Conservation (phyloP, 164 flowering plant species). For the Nelumbo lutea region DNA sequence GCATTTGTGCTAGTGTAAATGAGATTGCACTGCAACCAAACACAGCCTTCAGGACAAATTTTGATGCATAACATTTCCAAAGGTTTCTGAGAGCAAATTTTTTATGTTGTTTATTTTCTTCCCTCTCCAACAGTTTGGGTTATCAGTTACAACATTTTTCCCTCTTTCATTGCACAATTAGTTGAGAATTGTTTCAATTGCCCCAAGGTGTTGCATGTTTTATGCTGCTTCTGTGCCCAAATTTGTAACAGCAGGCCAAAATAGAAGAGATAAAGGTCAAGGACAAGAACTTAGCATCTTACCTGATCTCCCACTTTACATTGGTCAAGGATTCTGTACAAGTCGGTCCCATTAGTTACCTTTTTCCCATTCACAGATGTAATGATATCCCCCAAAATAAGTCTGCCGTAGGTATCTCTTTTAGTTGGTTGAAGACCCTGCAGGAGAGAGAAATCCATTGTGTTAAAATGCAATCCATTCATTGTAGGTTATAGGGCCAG, state of each 20-base stretch:
- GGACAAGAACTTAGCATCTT: constrained; percentile 4
- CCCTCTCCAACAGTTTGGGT: too few species aligned
- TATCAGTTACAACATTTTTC: too few species aligned
- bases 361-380: constrained; percentile 89
- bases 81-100: too few species aligned
- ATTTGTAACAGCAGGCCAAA: not conserved
- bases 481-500: not conserved
- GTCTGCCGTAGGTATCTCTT: constrained; percentile 90
- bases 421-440: constrained; percentile 84
- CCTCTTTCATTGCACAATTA: too few species aligned
- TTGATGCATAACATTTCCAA: too few species aligned
- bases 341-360: constrained; percentile 81
- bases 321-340: constrained; percentile 96
- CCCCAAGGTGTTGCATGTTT: too few species aligned
- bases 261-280: not conserved
- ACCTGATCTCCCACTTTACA: constrained; percentile 92
- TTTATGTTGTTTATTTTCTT: too few species aligned
- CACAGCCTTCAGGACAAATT: too few species aligned
- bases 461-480: not conserved
- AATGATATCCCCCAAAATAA: constrained; percentile 86
- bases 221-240: too few species aligned
- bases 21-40: too few species aligned
- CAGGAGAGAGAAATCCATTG: constrained; percentile 9
- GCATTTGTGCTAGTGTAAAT: too few species aligned
- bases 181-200: too few species aligned